A percentile compares a stretch with the other conserved stretches of the same genome.
These are phyloP conservation scores for Ustilago esculenta DNA, from an alignment of 1,284 basidiomycete genomes.

Conservation along the genomic window DNA sequence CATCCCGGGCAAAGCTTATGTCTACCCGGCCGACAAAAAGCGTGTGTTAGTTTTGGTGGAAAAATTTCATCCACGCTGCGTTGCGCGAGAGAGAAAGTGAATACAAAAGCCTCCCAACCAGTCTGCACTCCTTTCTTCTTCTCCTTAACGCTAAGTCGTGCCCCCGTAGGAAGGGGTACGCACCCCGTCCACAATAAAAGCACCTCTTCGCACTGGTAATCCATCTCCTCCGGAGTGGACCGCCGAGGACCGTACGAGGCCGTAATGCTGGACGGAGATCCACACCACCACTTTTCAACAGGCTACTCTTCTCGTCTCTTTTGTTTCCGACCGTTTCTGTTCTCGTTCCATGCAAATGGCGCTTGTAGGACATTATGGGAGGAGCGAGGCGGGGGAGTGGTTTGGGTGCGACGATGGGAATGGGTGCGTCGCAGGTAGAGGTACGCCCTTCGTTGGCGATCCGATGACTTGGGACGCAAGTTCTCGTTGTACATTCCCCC, in stretches of 20 bases:
- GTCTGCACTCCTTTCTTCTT: conserved; percentile 36
- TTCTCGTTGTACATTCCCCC: conserved; percentile 50
- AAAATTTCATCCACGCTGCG: no score
- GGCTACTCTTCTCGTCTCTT: background rate
- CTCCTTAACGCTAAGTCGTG: conserved; percentile 50
- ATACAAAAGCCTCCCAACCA: conserved; percentile 22
- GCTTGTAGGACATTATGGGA: conserved; percentile 11
- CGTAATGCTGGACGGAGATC: conserved; percentile 55
- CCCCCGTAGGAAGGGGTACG: conserved; percentile 40
- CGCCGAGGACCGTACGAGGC: conserved; percentile 56
- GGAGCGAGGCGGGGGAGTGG: background rate
- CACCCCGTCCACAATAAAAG: conserved; percentile 55
- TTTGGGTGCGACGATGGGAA: conserved; percentile 46
- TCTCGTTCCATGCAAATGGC: conserved; percentile 5
- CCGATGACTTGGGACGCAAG: conserved; percentile 49
- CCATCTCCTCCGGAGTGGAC: conserved; percentile 9
- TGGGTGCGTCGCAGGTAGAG: conserved; percentile 48
- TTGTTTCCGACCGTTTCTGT: background rate
- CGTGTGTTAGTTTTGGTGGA: background rate
- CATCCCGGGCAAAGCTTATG: background rate
- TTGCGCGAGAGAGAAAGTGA: background rate
- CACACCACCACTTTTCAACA: conserved; percentile 21
- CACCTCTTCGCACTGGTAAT: conserved; percentile 52
- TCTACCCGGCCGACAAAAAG: background rate
- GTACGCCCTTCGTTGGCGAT: conserved; percentile 43